Evolutionary conservation across 1,284 basidiomycete genomes (phyloP).

Genomic region (Testicularia cyperi): DNA sequence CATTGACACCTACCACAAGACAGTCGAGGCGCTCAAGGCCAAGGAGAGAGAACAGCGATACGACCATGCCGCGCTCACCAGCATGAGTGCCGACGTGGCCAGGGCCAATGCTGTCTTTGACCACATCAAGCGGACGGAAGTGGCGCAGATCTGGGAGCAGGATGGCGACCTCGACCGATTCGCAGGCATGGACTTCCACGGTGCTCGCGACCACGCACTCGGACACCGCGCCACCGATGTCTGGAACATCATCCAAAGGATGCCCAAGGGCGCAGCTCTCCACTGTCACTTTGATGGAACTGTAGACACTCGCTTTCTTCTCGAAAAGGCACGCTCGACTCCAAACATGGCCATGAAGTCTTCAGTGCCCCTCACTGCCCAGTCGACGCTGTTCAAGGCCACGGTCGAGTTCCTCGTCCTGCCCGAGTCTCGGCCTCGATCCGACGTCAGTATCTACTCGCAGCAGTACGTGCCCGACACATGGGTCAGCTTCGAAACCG

Average conservation of each 20-base stretch:
- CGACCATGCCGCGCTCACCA: constrained; percentile 22
- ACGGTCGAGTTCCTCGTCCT: constrained; percentile 29
- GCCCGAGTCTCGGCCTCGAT: constrained; percentile 6
- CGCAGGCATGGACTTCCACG: constrained; percentile 35
- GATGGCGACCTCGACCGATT: constrained; percentile 22
- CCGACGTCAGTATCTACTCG: constrained; percentile 19
- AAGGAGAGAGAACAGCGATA: constrained; percentile 26
- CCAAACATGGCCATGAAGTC: constrained; percentile 36
- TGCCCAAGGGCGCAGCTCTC: constrained; percentile 46
- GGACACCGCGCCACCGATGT: constrained; percentile 9
- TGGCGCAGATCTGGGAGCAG: constrained; percentile 13
- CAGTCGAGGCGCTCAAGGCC: constrained; percentile 15
- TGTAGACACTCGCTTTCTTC: constrained; percentile 37
- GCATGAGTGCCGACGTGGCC: constrained; percentile 10
- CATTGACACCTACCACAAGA: constrained; percentile 6
- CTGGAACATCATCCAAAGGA: constrained; percentile 17
- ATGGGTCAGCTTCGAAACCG: constrained; percentile 37
- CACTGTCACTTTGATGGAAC: constrained; percentile 54
- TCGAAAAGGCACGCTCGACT: constrained; percentile 19
- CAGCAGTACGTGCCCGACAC: constrained; percentile 20
- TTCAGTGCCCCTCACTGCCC: constrained; percentile 11
- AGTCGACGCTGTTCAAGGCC: constrained; percentile 22
- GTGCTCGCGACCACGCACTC: constrained; percentile 18
- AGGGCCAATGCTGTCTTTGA: constrained; percentile 20
- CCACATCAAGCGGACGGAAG: constrained; percentile 15